Conservation (phyloP, 768 basidiomycete species). For the Lentinula edodes region DNA sequence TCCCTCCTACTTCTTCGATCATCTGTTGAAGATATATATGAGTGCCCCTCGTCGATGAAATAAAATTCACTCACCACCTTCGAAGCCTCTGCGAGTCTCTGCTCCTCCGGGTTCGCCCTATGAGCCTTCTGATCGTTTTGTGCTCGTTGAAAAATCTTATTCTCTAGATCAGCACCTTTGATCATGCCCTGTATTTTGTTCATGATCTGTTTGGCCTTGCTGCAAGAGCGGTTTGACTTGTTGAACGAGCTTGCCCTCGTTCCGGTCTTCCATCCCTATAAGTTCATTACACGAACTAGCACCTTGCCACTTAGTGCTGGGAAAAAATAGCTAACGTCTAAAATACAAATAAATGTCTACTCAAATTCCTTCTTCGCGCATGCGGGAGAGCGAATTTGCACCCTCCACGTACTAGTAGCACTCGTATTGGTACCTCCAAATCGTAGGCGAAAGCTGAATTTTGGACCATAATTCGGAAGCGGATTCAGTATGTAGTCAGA, state of each 20-base stretch:
- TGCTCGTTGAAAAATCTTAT: conserved; percentile 26
- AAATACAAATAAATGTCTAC: too few relatives aligned
- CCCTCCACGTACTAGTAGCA: too few relatives aligned
- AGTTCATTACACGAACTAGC: too few relatives aligned
- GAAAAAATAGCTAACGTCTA: too few relatives aligned
- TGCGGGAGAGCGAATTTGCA: too few relatives aligned
- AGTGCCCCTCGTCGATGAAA: too few relatives aligned
- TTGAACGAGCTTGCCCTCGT: conserved; percentile 28
- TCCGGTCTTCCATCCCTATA: conserved; percentile 20
- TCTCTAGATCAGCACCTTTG: conserved; percentile 31
- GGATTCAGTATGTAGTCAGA: too few relatives aligned
- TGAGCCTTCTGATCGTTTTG: conserved; percentile 28
- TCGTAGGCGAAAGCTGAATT: too few relatives aligned
- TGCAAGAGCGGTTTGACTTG: conserved; percentile 29
- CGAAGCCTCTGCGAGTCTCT: conserved; percentile 31
- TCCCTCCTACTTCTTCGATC: conserved; percentile 30
- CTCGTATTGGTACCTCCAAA: too few relatives aligned
- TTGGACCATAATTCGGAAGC: too few relatives aligned
- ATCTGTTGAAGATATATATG: conserved; percentile 15
- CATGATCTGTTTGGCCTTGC: conserved; percentile 31
- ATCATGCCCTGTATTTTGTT: conserved; percentile 31
- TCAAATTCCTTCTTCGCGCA: too few relatives aligned
- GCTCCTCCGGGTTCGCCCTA: conserved; percentile 30
- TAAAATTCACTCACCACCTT: conserved; percentile 24
- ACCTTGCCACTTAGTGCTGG: too few relatives aligned